Evolutionary conservation across 371 early-diverging fungal genomes (phyloP), one percentile per base, ranked within the genome.

Genomic region (Mucor racemosus): DNA sequence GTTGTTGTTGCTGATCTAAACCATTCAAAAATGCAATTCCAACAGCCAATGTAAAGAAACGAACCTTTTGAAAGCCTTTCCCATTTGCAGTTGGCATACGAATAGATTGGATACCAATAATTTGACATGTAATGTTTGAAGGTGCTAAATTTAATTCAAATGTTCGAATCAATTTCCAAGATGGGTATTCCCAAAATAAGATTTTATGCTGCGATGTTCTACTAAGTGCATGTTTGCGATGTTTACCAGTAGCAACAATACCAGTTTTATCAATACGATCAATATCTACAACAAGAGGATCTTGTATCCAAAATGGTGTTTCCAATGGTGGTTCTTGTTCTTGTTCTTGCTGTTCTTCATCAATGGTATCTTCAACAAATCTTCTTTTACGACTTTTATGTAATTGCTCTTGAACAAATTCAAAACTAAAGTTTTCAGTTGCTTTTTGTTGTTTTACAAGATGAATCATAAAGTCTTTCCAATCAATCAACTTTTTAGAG

Each of bases 111-210:
- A 76, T 70, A 11, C 74, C 76, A 17, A 70, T 66, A 26, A 76
- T 69, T 40, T 76, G 76, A 40, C 76, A 76, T 15, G 66, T 64
- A 13, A 71, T 38, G 17, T 60, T 63, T 19, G 65, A 59, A 10
- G 74, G 76, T 21, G 54, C 56, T 35, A 76, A 60, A 9, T 64
- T 68, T n/a, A 76, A 46, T 38, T 76, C 74, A 59, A 76, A 74
- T 1, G 59, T 56, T n/a, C 74, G 41, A 10, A 68, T 73, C 3
- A 71, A 46, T 17, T 65, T 65, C 76, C 76, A 76, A 17, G 71
- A 73, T 4, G 76, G 76, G 21, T 76, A 76, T 19, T 67, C 68
- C 76, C 76, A 76, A n/a, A 76, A 76, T 13, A 76, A 56, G 0
- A 76, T 73, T n/a, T 68, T 69, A 41, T 76, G 76, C 13, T 76